Percentiles rank a stretch among this genome's conserved stretches.
Evolutionary conservation across 2,329 filamentous ascomycete genomes (phyloP).

Genomic region (Incumbomyces lentus): DNA sequence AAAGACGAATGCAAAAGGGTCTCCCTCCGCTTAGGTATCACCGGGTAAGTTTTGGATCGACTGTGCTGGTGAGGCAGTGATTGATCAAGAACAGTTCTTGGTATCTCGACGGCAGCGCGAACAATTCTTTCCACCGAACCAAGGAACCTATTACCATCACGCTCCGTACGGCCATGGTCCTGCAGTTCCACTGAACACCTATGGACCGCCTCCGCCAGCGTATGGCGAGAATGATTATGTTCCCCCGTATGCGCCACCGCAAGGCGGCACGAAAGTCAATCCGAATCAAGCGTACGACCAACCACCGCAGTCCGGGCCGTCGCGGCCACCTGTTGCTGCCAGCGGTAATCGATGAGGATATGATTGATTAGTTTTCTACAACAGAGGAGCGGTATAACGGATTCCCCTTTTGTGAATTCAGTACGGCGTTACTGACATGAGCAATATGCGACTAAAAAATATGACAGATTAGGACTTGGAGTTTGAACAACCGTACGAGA

Average conservation of each 20-base stretch:
- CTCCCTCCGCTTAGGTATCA: constrained; percentile 59
- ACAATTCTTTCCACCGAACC: constrained; percentile 18
- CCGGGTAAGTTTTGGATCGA: constrained; percentile 39
- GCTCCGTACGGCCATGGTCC: constrained; percentile 13
- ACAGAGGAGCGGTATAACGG: not conserved
- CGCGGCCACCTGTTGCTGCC: constrained; percentile 8
- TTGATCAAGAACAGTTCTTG: constrained; percentile 27
- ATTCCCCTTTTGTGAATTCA: no score
- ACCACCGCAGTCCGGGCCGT: not conserved
- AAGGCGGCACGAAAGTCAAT: constrained; percentile 21
- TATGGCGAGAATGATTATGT: constrained; percentile 19
- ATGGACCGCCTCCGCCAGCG: constrained; percentile 7
- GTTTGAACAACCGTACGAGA: no score
- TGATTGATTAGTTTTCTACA: not conserved
- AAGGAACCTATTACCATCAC: constrained; percentile 2
- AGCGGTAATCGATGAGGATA: not conserved
- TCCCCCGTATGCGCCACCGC: constrained; percentile 20
- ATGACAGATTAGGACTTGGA: no score
- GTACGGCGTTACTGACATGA: no score
- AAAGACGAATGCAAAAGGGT: constrained; percentile 54
- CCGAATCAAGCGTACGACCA: constrained; percentile 19
- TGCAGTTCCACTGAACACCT: constrained; percentile 18
- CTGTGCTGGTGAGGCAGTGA: no score
- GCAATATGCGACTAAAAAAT: no score
- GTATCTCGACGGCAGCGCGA: constrained; percentile 29